Evolutionary conservation across 1,139 yeast species (phyloP).

Genomic region (Nakaseomyces delphensis): DNA sequence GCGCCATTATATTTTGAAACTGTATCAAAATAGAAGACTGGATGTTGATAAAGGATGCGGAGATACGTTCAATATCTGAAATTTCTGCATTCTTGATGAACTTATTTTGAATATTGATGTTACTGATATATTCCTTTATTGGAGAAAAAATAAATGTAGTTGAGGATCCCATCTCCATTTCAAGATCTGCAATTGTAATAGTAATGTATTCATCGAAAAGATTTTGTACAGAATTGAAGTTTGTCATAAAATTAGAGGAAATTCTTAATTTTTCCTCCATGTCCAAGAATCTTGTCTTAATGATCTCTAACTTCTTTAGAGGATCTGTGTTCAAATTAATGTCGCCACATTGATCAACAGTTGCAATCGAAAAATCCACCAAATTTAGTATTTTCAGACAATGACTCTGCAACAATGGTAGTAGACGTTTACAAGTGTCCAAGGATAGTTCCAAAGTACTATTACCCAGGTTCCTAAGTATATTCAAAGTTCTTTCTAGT

Average conservation of each 20-base stretch:
- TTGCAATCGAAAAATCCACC: neutral
- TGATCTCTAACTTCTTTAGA: neutral
- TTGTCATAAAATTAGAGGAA: neutral
- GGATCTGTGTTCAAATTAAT: neutral
- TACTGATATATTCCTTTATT: neutral
- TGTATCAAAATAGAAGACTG: slow-evolving; percentile 57
- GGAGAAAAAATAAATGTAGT: slow-evolving; percentile 1
- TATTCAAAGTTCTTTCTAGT: neutral
- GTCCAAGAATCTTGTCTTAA: neutral
- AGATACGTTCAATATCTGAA: neutral
- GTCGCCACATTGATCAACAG: neutral
- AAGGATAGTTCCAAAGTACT: neutral
- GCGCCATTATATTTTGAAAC: slow-evolving; percentile 48
- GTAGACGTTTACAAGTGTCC: neutral
- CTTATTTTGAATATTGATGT: neutral
- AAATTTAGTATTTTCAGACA: neutral
- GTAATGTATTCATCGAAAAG: neutral
- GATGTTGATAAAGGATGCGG: slow-evolving; percentile 37
- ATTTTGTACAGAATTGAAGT: neutral
- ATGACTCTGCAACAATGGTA: neutral
- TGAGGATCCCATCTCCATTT: neutral
- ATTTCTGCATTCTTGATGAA: neutral
- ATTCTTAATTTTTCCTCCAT: neutral
- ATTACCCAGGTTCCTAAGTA: neutral
- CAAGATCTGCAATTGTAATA: neutral